A percentile compares a stretch with the other conserved stretches of the same genome.
Evolutionary conservation across 2,329 filamentous ascomycete genomes (phyloP).

Genomic region (Fusarium albosuccineum): DNA sequence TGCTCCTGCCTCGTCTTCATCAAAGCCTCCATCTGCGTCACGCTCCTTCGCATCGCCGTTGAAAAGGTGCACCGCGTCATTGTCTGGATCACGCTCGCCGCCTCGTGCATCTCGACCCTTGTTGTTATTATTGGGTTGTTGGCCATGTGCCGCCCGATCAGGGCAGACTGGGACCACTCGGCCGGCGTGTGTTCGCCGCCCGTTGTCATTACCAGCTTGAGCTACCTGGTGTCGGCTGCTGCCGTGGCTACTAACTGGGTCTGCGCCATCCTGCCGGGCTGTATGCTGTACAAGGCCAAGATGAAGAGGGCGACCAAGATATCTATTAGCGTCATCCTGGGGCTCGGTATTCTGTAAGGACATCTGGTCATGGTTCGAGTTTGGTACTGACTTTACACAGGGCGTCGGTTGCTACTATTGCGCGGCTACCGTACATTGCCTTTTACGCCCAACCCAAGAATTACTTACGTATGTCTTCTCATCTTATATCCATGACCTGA

Average conservation of each 20-base stretch:
- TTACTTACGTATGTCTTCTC: conserved; percentile 6
- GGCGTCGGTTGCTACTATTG: conserved; percentile 19
- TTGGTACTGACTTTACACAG: background rate
- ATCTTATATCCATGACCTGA: background rate
- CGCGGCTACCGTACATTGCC: conserved; percentile 10
- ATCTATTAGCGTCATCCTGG: conserved; percentile 29
- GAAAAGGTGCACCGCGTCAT: conserved; percentile 22
- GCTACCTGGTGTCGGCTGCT: conserved; percentile 21
- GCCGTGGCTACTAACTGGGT: conserved; percentile 26
- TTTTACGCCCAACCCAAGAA: conserved; percentile 13
- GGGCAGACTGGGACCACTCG: conserved; percentile 5
- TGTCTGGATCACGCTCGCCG: conserved; percentile 23
- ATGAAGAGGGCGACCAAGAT: conserved; percentile 33
- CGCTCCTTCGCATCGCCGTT: conserved; percentile 31
- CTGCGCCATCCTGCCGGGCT: conserved; percentile 27
- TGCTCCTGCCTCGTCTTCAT: conserved; percentile 25
- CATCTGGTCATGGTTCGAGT: background rate
- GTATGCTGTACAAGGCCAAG: conserved; percentile 34
- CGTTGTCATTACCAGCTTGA: background rate
- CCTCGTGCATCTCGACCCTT: conserved; percentile 8
- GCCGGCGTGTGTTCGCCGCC: conserved; percentile 13
- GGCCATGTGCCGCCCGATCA: conserved; percentile 15
- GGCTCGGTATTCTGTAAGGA: conserved; percentile 29
- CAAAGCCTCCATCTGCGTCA: conserved; percentile 35
- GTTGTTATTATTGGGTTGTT: conserved; percentile 20